Evolutionary conservation across 208 protist species (phyloP).

Genomic region (Leishmania martiniquensis): DNA sequence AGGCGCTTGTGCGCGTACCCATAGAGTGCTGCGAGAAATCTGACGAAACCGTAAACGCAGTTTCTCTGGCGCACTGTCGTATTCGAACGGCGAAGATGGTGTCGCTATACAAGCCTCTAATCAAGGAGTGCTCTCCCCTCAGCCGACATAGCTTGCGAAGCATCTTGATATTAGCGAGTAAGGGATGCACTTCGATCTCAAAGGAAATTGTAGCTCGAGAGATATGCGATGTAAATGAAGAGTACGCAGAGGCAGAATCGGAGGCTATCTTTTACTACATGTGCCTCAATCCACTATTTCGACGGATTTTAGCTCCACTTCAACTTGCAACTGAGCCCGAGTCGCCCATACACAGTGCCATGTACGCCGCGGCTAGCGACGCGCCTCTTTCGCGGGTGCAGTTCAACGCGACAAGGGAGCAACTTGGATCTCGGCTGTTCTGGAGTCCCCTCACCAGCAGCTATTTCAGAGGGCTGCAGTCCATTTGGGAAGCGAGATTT

Average conservation of each 20-base stretch:
- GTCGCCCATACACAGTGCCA: background rate
- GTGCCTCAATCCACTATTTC: constrained; percentile 66
- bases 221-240: constrained; percentile 64
- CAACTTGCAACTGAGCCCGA: constrained; percentile 40
- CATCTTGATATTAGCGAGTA: constrained; percentile 74
- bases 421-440: constrained; percentile 42
- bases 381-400: constrained; percentile 2
- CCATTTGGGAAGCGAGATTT: constrained; percentile 66
- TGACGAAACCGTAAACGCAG: constrained; percentile 15
- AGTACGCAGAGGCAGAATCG: constrained; percentile 59
- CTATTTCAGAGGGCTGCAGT: constrained; percentile 67
- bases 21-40: constrained; percentile 56
- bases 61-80: constrained; percentile 35
- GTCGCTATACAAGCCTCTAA: constrained; percentile 75
- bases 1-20: constrained; percentile 53
- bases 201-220: constrained; percentile 61
- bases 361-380: background rate
- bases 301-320: constrained; percentile 65
- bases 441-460: constrained; percentile 53
- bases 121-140: constrained; percentile 55
- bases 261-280: constrained; percentile 85
- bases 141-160: constrained; percentile 51
- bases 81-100: constrained; percentile 66
- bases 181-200: constrained; percentile 40
- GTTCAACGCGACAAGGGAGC: constrained; percentile 40